A percentile compares a stretch with the other conserved stretches of the same genome.
These are phyloP conservation scores for Poa annua DNA, from an alignment of 176 grass and related monocot genomes.

Conservation along the genomic window DNA sequence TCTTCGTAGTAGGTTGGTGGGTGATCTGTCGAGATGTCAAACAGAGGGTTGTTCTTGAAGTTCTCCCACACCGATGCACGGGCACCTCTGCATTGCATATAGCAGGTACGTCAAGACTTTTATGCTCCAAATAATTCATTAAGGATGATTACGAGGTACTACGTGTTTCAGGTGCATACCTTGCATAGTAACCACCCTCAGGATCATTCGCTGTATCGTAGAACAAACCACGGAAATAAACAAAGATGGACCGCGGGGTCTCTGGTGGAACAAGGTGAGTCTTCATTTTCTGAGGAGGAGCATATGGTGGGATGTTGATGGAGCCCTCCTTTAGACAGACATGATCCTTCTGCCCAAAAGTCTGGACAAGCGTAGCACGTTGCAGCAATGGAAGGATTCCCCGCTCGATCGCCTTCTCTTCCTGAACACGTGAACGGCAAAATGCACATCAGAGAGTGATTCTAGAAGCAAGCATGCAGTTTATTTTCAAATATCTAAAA, in stretches of 20 bases:
- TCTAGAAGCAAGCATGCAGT: not conserved
- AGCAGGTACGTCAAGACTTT: constrained; percentile 27
- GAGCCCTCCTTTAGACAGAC: constrained; percentile 74
- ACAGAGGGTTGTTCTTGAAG: constrained; percentile 79
- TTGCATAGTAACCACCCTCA: constrained; percentile 77
- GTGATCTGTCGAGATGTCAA: constrained; percentile 74
- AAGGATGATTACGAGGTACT: not conserved
- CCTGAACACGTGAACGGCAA: constrained; percentile 40
- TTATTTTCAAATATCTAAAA: not conserved
- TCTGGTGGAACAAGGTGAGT: constrained; percentile 61
- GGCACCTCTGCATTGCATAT: constrained; percentile 52
- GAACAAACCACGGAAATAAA: constrained; percentile 72
- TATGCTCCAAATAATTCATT: constrained; percentile 8
- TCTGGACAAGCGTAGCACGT: constrained; percentile 63
- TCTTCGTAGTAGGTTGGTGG: constrained; percentile 77
- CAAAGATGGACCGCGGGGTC: constrained; percentile 68
- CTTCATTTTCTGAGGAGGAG: constrained; percentile 72
- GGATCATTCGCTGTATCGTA: constrained; percentile 65
- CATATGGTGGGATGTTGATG: constrained; percentile 74
- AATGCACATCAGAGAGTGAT: constrained; percentile 26
- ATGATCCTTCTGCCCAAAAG: constrained; percentile 77
- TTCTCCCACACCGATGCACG: constrained; percentile 72
- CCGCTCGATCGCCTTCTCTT: constrained; percentile 63
- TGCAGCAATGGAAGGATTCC: constrained; percentile 72
- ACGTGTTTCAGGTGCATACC: constrained; percentile 32